Conservation (phyloP, 306 rosid species). For the Rubus idaeus region DNA sequence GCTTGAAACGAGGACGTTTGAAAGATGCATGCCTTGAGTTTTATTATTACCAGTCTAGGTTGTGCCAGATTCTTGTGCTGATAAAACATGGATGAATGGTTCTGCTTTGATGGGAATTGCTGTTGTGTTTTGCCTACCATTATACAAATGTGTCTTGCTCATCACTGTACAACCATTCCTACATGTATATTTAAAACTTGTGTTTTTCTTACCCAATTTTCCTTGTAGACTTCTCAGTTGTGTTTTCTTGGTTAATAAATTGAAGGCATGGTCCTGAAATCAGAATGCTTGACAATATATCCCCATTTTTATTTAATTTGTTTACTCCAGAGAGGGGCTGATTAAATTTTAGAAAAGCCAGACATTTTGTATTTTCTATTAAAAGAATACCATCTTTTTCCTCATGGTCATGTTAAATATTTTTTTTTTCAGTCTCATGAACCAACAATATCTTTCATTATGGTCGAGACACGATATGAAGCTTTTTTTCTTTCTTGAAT, state of each 20-base stretch:
- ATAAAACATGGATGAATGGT: background rate
- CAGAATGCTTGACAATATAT: too few species aligned
- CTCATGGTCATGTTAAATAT: too few species aligned
- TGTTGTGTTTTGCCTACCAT: background rate
- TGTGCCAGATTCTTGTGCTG: background rate
- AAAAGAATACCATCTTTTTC: too few species aligned
- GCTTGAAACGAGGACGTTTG: constrained; percentile 36
- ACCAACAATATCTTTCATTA: too few species aligned
- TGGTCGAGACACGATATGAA: too few species aligned
- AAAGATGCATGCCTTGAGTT: background rate
- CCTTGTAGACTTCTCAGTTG: background rate
- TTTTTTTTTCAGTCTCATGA: too few species aligned
- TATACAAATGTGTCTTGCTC: background rate
- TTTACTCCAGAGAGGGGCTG: too few species aligned
- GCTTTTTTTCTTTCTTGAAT: too few species aligned
- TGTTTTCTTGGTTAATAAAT: background rate
- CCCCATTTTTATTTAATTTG: too few species aligned
- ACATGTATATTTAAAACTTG: background rate
- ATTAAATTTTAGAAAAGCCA: too few species aligned
- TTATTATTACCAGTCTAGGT: background rate
- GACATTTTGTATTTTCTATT: too few species aligned
- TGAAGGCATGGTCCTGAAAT: background rate
- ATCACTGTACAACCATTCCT: background rate
- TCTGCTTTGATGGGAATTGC: background rate
- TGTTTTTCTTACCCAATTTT: background rate